These are phyloP conservation scores for Lodderomyces parapsilosis DNA, from an alignment of 1,139 yeast genomes.

Conservation along the genomic window DNA sequence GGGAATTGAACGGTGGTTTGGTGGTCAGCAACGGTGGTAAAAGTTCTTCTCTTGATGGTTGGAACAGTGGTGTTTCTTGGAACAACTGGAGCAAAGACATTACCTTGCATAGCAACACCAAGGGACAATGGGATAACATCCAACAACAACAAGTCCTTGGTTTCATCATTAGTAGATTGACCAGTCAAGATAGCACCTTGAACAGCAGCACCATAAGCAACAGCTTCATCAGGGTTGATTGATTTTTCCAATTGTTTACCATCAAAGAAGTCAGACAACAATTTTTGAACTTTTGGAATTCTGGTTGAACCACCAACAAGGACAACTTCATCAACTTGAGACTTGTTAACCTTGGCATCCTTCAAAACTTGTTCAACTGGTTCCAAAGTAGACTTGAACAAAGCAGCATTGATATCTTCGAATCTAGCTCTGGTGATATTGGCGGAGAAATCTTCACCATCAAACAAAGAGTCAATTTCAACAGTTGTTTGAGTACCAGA, in stretches of 20 bases:
- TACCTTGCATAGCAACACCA: conserved; percentile 99
- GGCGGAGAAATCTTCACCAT: conserved; percentile 96
- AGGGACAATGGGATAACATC: conserved; percentile 98
- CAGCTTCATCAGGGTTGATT: conserved; percentile 99
- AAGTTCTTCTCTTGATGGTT: conserved; percentile 98
- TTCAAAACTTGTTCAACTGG: conserved; percentile 98
- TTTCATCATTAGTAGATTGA: conserved; percentile 94
- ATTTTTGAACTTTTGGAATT: conserved; percentile 98
- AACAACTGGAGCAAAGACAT: conserved; percentile 97
- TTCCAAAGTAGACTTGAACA: conserved; percentile 93
- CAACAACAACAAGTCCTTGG: conserved; percentile 94
- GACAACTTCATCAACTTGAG: conserved; percentile 91
- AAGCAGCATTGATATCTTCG: conserved; percentile 94
- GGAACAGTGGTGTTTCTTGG: conserved; percentile 99
- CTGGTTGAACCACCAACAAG: conserved; percentile 99
- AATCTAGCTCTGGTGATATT: conserved; percentile 98
- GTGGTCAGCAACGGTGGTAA: conserved; percentile 99
- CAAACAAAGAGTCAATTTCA: conserved; percentile 95
- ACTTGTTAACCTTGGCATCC: conserved; percentile 90
- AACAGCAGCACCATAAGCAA: conserved; percentile 98
- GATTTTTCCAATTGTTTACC: conserved; percentile 96
- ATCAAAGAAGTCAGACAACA: conserved; percentile 95
- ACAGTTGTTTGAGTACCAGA: conserved; percentile 95
- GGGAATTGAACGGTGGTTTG: conserved; percentile 99
- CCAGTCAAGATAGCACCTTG: conserved; percentile 99